Conservation (phyloP, 257 asterid genomes). For the Ilex aquifolium region DNA sequence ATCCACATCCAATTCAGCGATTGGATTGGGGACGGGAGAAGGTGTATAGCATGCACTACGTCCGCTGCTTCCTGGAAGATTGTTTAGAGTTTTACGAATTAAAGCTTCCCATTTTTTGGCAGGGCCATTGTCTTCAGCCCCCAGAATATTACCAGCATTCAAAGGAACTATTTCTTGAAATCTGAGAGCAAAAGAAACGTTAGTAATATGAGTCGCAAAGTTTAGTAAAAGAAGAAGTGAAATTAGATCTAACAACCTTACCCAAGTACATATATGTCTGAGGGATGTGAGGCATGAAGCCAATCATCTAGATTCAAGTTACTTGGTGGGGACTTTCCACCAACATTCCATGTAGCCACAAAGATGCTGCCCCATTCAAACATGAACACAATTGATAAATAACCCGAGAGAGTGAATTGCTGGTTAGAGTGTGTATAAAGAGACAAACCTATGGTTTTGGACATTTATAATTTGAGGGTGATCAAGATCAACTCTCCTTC, state of each 20-base stretch:
- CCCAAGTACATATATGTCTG: conserved; percentile 99
- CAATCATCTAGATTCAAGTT: conserved; percentile 86
- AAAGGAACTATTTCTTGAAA: conserved; percentile 98
- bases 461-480: conserved; percentile 92
- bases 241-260: conserved; percentile 12
- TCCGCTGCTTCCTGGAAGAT: conserved; percentile 53
- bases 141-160: conserved; percentile 92
- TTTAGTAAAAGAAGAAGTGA: not conserved
- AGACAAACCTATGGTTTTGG: conserved; percentile 54
- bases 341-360: conserved; percentile 96
- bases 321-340: conserved; percentile 80
- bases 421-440: not conserved
- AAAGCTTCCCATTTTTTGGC: conserved; percentile 86
- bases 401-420: not conserved
- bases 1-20: conserved; percentile 92
- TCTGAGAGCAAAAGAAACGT: conserved; percentile 20
- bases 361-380: conserved; percentile 48
- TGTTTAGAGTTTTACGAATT: conserved; percentile 67
- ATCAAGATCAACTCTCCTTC: conserved; percentile 78
- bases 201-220: not conserved
- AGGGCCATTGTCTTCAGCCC: conserved; percentile 98
- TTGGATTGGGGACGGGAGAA: conserved; percentile 83
- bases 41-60: conserved; percentile 75
- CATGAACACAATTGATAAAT: not conserved
- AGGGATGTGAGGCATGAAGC: conserved; percentile 96